Base-by-base conservation (phyloP, 1,139 yeast genomes). In the Candida gigantensis region DNA sequence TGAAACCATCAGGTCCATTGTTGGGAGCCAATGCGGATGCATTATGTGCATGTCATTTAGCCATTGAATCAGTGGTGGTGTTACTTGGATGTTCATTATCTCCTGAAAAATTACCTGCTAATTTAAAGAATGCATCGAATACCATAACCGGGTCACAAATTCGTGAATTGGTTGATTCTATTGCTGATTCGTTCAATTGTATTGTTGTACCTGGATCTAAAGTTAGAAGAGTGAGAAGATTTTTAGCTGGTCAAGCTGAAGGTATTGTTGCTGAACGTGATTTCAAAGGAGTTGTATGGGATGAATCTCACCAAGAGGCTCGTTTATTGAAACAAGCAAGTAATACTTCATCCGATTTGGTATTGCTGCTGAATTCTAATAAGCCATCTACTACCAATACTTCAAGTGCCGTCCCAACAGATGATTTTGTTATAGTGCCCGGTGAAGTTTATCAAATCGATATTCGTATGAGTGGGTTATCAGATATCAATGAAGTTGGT, bases 161-260 rank as follows among this genome's bases (percentile, higher is more conserved):
- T 42, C 79, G 96, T 60, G 60, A 68, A 24, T 65, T 89, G 34
- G 97, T 89, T 17, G 95, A 92, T 56, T 72, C 80, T 15, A 74
- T 92, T 53, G 97, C 96, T 16, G 74, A 74, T 43, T 72, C 84
- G 2, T 92, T 81, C 67, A 79, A 84, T 59, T 88, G 96, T 69
- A 72, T 73, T 37, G 88, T 92, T 42, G 86, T 85, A 28, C 97
- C 97, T 29, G 96, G 96, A 1, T 85, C 96, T 28, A 83, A 88
- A 58, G 85, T 92, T 28, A 82, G 98, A 66, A 77, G 96, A 60
- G 74, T 90, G 43, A 79, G 96, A 69, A 79, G 97, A 57, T 92
- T 90, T 55, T 77, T 92, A 56, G 95, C 96, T 21, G 98, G 98
- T 37, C 98, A 92, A 69, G 84, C 90, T 43, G 95, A 87, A 53